These are phyloP conservation scores for Quercus parvula DNA, from an alignment of 306 rosid genomes.

Conservation along the genomic window DNA sequence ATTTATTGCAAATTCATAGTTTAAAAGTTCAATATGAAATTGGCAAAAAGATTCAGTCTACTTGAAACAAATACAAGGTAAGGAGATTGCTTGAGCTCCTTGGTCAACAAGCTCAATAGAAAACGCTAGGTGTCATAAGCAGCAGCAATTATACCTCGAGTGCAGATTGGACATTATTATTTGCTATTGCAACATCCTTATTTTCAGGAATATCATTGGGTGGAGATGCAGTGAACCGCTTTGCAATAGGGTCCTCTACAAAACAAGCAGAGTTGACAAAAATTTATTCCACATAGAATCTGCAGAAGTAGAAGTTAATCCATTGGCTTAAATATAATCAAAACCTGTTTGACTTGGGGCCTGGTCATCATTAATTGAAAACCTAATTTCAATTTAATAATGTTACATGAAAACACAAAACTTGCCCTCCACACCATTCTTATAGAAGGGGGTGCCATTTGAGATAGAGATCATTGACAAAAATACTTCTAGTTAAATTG, in stretches of 20 bases:
- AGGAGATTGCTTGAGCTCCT: not conserved
- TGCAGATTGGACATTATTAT: slow-evolving; percentile 44
- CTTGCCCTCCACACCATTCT: not conserved
- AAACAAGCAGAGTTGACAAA: slow-evolving; percentile 22
- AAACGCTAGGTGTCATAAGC: slow-evolving; percentile 2
- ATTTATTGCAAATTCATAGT: not conserved
- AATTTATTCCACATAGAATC: not conserved
- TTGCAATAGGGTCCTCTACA: slow-evolving; percentile 82
- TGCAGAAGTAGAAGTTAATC: not conserved
- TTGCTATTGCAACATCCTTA: slow-evolving; percentile 40
- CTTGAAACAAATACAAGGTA: not conserved
- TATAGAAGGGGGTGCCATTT: not conserved
- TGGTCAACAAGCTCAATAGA: not conserved
- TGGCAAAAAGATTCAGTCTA: not conserved
- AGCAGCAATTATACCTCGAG: slow-evolving; percentile 45
- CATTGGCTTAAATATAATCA: not conserved
- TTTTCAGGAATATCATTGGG: slow-evolving; percentile 56
- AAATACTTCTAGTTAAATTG: not conserved
- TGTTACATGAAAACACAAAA: not conserved
- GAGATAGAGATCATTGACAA: not conserved
- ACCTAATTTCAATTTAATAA: not conserved
- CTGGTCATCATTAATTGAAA: not conserved
- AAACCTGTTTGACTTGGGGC: not conserved
- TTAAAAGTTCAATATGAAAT: not conserved
- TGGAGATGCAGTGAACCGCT: slow-evolving; percentile 56